Evolutionary conservation across 148 eudicot genomes (phyloP).

Genomic region (Polygonum maritimum): DNA sequence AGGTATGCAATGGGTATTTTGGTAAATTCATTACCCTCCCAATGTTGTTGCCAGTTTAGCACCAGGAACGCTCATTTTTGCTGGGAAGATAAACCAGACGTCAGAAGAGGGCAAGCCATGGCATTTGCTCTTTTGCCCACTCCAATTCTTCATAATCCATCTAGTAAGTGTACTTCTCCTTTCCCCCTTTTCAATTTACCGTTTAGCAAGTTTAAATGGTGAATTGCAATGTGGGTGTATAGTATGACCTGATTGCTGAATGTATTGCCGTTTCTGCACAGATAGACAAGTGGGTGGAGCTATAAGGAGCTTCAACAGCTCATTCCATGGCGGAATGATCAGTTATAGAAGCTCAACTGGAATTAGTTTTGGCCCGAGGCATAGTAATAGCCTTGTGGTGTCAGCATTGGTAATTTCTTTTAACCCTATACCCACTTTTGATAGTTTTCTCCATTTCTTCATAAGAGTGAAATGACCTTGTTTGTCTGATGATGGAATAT

Average conservation of each 20-base stretch:
- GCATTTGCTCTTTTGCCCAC: constrained; percentile 50
- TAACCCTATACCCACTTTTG: background rate
- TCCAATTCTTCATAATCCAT: constrained; percentile 32
- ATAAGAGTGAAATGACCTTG: background rate
- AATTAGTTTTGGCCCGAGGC: constrained; percentile 19
- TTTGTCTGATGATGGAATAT: background rate
- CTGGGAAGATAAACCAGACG: constrained; percentile 6
- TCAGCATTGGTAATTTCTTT: background rate
- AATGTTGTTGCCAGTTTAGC: background rate
- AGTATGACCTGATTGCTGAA: background rate
- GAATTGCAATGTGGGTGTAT: background rate
- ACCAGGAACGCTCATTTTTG: constrained; percentile 10
- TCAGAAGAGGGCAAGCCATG: constrained; percentile 22
- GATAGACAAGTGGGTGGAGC: constrained; percentile 37
- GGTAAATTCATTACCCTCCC: background rate
- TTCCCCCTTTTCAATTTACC: background rate
- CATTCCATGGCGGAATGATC: constrained; percentile 38
- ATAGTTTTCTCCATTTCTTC: too few relatives aligned
- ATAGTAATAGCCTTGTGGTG: constrained; percentile 22
- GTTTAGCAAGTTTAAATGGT: background rate
- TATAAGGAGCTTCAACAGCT: constrained; percentile 28
- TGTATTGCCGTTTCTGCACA: constrained; percentile 16
- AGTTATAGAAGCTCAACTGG: constrained; percentile 15
- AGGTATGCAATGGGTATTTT: background rate
- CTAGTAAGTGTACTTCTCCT: constrained; percentile 29